Evolutionary conservation across 2,329 filamentous ascomycete species (phyloP).

Genomic region (Ramularia collo-cygni): DNA sequence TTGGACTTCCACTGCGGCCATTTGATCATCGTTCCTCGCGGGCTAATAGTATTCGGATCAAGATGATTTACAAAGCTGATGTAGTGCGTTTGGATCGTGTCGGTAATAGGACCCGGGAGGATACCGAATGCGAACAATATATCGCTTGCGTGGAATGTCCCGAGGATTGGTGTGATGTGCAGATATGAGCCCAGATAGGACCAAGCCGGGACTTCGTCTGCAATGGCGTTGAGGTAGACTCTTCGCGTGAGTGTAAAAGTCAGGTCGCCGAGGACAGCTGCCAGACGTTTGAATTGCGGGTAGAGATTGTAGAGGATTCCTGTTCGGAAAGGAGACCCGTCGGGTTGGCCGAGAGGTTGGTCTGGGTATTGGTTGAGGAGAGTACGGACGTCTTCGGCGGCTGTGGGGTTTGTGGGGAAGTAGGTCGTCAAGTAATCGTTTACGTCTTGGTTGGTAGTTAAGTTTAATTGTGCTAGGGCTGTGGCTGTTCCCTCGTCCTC

Average conservation of each 20-base stretch:
- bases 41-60: conserved; percentile 57
- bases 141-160: conserved; percentile 39
- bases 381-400: conserved; percentile 35
- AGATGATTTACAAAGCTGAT: conserved; percentile 63
- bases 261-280: conserved; percentile 66
- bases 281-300: conserved; percentile 68
- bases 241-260: conserved; percentile 68
- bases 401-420: conserved; percentile 43
- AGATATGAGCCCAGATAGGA: conserved; percentile 66
- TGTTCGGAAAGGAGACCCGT: conserved; percentile 70
- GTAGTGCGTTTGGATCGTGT: conserved; percentile 61
- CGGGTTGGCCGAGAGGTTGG: conserved; percentile 39
- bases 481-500: conserved; percentile 67
- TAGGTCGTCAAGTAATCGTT: conserved; percentile 57
- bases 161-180: conserved; percentile 61
- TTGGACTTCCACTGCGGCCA: conserved; percentile 51
- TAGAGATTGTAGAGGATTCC: conserved; percentile 61
- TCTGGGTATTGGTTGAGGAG: conserved; percentile 59
- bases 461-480: conserved; percentile 60
- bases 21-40: conserved; percentile 30
- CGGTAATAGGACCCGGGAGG: conserved; percentile 11
- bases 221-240: conserved; percentile 49
- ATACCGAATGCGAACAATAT: conserved; percentile 7
- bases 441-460: conserved; percentile 55
- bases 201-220: conserved; percentile 39